These are phyloP conservation scores for Pleurotus tuoliensis DNA, from an alignment of 768 basidiomycete species.

Conservation along the genomic window DNA sequence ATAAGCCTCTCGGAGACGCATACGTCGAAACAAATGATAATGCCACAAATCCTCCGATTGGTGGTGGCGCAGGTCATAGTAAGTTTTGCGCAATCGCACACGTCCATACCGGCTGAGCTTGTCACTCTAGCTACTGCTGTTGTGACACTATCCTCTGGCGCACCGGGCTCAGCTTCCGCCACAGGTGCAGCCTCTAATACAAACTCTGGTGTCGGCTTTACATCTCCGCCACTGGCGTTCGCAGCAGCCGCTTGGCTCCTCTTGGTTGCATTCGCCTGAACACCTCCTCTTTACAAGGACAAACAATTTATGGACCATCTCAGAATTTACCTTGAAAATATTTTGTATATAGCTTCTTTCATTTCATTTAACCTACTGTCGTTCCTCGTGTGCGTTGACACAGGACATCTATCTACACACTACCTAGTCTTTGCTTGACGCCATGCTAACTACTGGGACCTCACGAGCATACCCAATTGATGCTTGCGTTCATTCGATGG, in stretches of 20 bases:
- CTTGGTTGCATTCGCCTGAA: not conserved
- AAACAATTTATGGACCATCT: too few species aligned
- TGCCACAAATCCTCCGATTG: slow-evolving; percentile 48
- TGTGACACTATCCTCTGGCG: slow-evolving; percentile 27
- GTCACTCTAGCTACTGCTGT: slow-evolving; percentile 2
- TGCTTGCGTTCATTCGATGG: too few species aligned
- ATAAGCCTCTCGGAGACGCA: slow-evolving; percentile 52
- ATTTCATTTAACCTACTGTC: too few species aligned
- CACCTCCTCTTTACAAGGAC: too few species aligned
- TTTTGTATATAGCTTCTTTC: too few species aligned
- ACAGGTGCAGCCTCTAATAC: slow-evolving; percentile 14
- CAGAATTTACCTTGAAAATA: too few species aligned
- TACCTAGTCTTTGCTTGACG: too few species aligned
- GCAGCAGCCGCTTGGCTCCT: not conserved
- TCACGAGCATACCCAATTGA: too few species aligned
- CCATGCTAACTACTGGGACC: too few species aligned
- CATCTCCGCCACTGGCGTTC: not conserved
- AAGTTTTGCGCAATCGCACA: not conserved
- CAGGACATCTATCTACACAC: too few species aligned
- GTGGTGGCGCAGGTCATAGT: slow-evolving; percentile 9
- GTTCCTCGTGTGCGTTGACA: too few species aligned
- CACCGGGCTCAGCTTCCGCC: slow-evolving; percentile 29
- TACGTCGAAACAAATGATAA: slow-evolving; percentile 86
- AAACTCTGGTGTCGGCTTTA: not conserved
- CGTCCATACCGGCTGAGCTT: too few species aligned